Conservation (phyloP, 148 eudicot genomes). For the Nyssa sinensis region DNA sequence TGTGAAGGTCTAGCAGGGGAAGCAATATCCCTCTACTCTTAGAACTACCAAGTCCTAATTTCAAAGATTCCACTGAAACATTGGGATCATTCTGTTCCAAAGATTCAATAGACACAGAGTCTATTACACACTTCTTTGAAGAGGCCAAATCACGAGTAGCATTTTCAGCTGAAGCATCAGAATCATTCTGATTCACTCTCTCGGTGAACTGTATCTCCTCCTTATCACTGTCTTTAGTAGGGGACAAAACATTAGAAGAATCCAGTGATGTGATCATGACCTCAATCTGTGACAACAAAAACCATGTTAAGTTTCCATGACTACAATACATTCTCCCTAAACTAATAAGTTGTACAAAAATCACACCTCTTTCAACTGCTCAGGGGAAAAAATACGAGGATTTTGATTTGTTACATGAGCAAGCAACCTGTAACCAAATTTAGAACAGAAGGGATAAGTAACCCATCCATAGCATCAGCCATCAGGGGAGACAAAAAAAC, state of each 20-base stretch:
- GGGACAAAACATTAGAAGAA: slow-evolving; percentile 25
- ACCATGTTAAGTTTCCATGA: neutral
- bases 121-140: slow-evolving; percentile 27
- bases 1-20: slow-evolving; percentile 81
- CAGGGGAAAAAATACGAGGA: slow-evolving; percentile 51
- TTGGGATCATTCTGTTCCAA: slow-evolving; percentile 25
- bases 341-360: neutral
- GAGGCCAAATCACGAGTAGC: slow-evolving; percentile 24
- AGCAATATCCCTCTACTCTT: slow-evolving; percentile 49
- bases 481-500: slow-evolving; percentile 8
- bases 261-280: slow-evolving; percentile 37
- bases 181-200: slow-evolving; percentile 45
- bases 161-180: slow-evolving; percentile 39
- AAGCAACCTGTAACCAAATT: slow-evolving; percentile 57
- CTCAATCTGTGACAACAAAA: slow-evolving; percentile 51
- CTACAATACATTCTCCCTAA: neutral
- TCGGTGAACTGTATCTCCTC: slow-evolving; percentile 33
- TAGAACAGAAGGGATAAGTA: slow-evolving; percentile 6
- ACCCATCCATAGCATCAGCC: slow-evolving; percentile 8
- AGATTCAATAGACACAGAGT: slow-evolving; percentile 20
- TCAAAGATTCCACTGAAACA: slow-evolving; percentile 25
- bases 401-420: slow-evolving; percentile 43
- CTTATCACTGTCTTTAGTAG: slow-evolving; percentile 29
- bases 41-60: slow-evolving; percentile 33
- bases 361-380: slow-evolving; percentile 77